Evolutionary conservation across 306 rosid genomes (phyloP), one percentile per base, ranked within the genome.

Genomic region (Begonia fuchsioides): DNA sequence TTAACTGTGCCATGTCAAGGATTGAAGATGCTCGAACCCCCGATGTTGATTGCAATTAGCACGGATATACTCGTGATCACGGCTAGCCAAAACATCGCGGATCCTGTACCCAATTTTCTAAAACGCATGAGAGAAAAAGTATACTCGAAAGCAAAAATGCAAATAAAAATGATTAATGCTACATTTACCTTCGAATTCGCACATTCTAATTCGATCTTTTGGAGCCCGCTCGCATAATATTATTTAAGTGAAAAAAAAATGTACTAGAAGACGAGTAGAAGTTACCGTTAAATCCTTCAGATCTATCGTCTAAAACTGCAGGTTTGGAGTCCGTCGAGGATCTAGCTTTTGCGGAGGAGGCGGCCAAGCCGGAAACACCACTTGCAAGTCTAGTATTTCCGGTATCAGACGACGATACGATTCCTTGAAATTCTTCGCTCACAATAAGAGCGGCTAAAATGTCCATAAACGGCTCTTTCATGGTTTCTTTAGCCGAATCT

Each of bases 361-460:
- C 17, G n/a, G n/a, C n/a, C n/a, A n/a, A n/a, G 51, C 45, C 69
- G 46, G 69, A 54, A 67, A 51, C 61, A 67, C 79, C 83, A 51
- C 77, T 78, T 16, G 11, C 65, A 68, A 39, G 48, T 72, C 73
- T 92, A 48, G 62, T 44, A 59, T 53, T 60, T 43, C 86, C 80
- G 0, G 82, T 49, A 53, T 92, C 98, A 15, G 94, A 82, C 40
- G 94, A 82, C 40, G 98, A 82, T 52, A 92, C 96, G 56, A 92
- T 92, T 48, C 98, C 96, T 75, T 68, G 87, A 70, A 92, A 92
- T 66, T 92, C 96, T 73, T 92, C 98, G 5, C 98, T 92, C 49
- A 85, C 94, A 53, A 92, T 82, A 52, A 92, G 68, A 52, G 98
- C 98, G 8, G 96, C 98, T 52, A 92, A 75, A 67, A 81, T 86